Conservation (phyloP, 495 filamentous ascomycete species). For the Glutinoglossum americanum region DNA sequence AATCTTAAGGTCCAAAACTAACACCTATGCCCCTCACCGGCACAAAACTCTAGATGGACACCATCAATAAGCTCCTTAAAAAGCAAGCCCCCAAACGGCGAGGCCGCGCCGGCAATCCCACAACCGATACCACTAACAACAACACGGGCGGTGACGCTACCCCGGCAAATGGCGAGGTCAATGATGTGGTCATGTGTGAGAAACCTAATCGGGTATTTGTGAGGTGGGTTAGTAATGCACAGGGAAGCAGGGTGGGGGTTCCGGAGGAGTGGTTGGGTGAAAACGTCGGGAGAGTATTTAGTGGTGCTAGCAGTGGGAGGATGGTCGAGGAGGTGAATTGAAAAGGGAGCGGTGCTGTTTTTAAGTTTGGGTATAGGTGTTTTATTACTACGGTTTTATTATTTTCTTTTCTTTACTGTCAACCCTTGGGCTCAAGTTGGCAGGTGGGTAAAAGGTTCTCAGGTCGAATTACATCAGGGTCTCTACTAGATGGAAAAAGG, state of each 20-base stretch:
- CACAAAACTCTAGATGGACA: conserved; percentile 52
- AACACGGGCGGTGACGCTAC: conserved; percentile 35
- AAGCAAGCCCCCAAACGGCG: conserved; percentile 83
- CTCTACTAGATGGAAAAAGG: too few relatives aligned
- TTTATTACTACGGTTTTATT: too few relatives aligned
- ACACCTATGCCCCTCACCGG: not conserved
- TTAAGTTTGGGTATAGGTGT: too few relatives aligned
- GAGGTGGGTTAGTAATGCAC: conserved; percentile 54
- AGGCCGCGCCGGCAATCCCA: conserved; percentile 26
- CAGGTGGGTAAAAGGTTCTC: too few relatives aligned
- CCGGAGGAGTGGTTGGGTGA: conserved; percentile 64
- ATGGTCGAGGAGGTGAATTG: not conserved
- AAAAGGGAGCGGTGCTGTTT: too few relatives aligned
- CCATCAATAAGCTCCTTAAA: conserved; percentile 88
- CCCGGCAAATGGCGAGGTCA: conserved; percentile 23
- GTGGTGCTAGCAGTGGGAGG: not conserved
- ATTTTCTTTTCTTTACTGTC: too few relatives aligned
- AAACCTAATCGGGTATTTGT: conserved; percentile 48
- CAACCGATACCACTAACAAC: conserved; percentile 21
- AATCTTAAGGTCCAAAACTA: too few relatives aligned
- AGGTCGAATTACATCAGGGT: too few relatives aligned
- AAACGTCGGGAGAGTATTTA: conserved; percentile 43
- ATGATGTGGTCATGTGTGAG: conserved; percentile 12
- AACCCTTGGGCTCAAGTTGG: too few relatives aligned
- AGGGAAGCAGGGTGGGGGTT: conserved; percentile 46